Evolutionary conservation across 164 flowering plant species (phyloP).

Genomic region (Buxus sempervirens): DNA sequence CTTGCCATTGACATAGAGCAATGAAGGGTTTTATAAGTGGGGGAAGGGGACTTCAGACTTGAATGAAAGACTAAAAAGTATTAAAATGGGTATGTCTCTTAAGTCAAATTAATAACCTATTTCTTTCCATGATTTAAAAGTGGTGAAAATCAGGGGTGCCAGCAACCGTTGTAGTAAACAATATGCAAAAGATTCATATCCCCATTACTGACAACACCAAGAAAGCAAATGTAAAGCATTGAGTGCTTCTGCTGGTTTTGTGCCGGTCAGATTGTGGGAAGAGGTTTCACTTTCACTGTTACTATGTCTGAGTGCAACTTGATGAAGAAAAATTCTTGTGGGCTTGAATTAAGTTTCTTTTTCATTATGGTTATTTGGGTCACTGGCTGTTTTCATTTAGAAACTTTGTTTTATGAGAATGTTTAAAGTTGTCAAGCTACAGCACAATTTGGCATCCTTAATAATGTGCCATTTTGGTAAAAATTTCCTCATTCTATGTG

Average conservation of each 20-base stretch:
- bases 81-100: too few relatives aligned
- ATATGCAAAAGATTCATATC: too few relatives aligned
- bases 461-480: slow-evolving; percentile 21
- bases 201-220: too few relatives aligned
- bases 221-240: too few relatives aligned
- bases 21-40: too few relatives aligned
- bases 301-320: slow-evolving; percentile 30
- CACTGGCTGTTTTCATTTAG: slow-evolving; percentile 10
- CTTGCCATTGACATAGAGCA: too few relatives aligned
- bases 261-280: slow-evolving; percentile 56
- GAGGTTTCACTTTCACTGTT: slow-evolving; percentile 56
- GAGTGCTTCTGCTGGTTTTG: slow-evolving; percentile 61
- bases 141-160: too few relatives aligned
- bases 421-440: slow-evolving; percentile 23
- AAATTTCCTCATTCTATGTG: neutral
- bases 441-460: slow-evolving; percentile 20
- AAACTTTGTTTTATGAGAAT: slow-evolving; percentile 23
- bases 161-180: too few relatives aligned
- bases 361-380: slow-evolving; percentile 15
- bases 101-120: too few relatives aligned
- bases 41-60: too few relatives aligned
- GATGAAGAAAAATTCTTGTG: slow-evolving; percentile 2
- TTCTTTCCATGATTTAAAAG: too few relatives aligned
- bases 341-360: slow-evolving; percentile 4
- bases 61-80: too few relatives aligned